A percentile compares a stretch with the other conserved stretches of the same genome.
Evolutionary conservation across 2,329 filamentous ascomycete genomes (phyloP).

Genomic region (Cladobotryum mycophilum): DNA sequence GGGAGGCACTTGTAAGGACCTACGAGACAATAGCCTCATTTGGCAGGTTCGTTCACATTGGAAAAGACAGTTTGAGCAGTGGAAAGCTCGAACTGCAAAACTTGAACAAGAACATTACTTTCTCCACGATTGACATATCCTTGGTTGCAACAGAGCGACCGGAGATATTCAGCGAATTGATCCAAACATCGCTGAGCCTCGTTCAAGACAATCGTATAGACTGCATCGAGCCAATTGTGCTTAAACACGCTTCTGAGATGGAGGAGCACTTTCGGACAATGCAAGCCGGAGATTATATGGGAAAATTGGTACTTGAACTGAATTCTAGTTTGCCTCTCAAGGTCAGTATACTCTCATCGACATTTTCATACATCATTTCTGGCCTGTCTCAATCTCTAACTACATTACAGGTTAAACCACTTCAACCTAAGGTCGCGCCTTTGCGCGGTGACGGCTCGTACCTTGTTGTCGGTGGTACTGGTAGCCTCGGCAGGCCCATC

Average conservation of each 20-base stretch:
- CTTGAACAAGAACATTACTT: constrained; percentile 5
- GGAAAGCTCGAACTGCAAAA: constrained; percentile 2
- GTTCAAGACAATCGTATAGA: neutral
- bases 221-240: constrained; percentile 2
- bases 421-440: constrained; percentile 2
- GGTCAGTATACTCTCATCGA: neutral
- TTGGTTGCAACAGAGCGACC: constrained; percentile 7
- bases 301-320: constrained; percentile 4
- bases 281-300: constrained; percentile 3
- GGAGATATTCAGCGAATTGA: constrained; percentile 1
- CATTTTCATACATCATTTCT: neutral
- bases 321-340: constrained; percentile 7
- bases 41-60: constrained; percentile 7
- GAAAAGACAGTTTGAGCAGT: constrained; percentile 5
- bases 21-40: constrained; percentile 4
- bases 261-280: constrained; percentile 6
- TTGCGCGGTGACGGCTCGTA: constrained; percentile 8
- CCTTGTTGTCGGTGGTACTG: neutral
- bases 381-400: neutral
- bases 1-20: constrained; percentile 4
- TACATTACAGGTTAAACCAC: constrained; percentile 7
- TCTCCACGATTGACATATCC: constrained; percentile 7
- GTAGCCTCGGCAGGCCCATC: constrained; percentile 1
- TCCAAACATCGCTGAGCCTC: constrained; percentile 5
- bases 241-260: constrained; percentile 2